Evolutionary conservation across 495 filamentous ascomycete genomes (phyloP).

Genomic region (Daldinia vernicosa): DNA sequence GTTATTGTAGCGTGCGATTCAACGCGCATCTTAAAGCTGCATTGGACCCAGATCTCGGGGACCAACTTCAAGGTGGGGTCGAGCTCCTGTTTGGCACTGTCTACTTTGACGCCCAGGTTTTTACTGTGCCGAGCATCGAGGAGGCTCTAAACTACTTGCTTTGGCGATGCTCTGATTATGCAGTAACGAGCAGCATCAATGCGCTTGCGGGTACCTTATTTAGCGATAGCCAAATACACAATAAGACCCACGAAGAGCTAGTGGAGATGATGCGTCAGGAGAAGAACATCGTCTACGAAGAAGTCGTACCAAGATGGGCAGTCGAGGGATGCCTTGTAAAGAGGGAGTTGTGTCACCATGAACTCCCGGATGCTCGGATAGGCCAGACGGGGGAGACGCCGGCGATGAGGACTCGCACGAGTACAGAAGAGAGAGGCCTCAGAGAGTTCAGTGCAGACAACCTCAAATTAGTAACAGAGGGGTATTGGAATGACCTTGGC

Average conservation of each 20-base stretch:
- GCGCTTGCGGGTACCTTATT: slow-evolving; percentile 17
- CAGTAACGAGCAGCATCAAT: slow-evolving; percentile 5
- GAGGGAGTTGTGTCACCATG: slow-evolving; percentile 19
- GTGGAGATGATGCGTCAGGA: slow-evolving; percentile 22
- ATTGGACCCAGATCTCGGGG: neutral
- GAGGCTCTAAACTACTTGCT: slow-evolving; percentile 24
- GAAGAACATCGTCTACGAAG: slow-evolving; percentile 18
- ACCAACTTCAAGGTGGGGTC: neutral
- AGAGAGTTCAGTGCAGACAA: slow-evolving; percentile 16
- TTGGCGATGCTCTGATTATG: slow-evolving; percentile 21
- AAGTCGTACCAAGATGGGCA: slow-evolving; percentile 28
- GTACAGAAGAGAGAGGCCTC: slow-evolving; percentile 14
- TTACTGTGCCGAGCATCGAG: slow-evolving; percentile 28
- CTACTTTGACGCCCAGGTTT: slow-evolving; percentile 23
- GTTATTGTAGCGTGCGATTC: slow-evolving; percentile 29
- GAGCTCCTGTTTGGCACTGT: slow-evolving; percentile 1
- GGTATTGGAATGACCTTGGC: slow-evolving; percentile 13
- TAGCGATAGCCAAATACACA: slow-evolving; percentile 2
- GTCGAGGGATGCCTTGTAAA: slow-evolving; percentile 30
- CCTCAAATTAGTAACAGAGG: slow-evolving; percentile 23
- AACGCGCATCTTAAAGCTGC: slow-evolving; percentile 13
- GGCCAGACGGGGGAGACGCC: neutral
- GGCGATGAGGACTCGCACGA: neutral
- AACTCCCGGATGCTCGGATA: neutral
- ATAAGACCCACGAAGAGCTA: slow-evolving; percentile 19